Base-by-base conservation (phyloP, 2,329 filamentous ascomycete species). In the Arthrobotrys entomopaga region DNA sequence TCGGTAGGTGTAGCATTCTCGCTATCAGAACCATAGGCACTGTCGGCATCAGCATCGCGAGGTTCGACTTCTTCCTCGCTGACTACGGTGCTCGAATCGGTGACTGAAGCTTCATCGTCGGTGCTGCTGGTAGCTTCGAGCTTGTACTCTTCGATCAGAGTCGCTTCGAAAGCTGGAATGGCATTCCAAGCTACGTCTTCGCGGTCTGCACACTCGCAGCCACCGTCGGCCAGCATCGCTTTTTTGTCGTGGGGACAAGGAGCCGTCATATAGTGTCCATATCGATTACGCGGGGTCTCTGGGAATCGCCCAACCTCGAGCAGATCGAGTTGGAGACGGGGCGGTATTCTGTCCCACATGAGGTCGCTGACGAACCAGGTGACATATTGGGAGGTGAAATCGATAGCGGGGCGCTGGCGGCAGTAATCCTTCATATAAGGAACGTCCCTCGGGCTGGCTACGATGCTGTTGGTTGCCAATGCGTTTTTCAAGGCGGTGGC, bases 351-450 rank as follows among this genome's bases (percentile, higher is more conserved):
- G 10, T 75, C 71, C 71, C 71, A 75, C 64, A 75, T 69, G 16
- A 64, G 46, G 38, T 75, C 71, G n/a, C 46, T 60, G 29, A 75
- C 71, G 34, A 67, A 65, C 64, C 64, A 70, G 11, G 71, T 75
- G 43, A 75, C 65, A 22, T 70, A 61, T 46, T 63, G 61, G 19
- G 57, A 66, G 38, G 48, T 57, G 42, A 75, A 75, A 52, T 70
- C 71, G 60, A 75, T 56, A 43, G 71, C 65, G 42, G 19, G 19
- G 22, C 71, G 64, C 48, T 69, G 61, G 16, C 65, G 64, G 48
- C 61, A 69, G 65, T 50, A 70, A 26, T 75, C 60, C 20, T 65
- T 65, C 71, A 75, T 75, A 20, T 75, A 75, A 42, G 71, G 71
- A 61, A 60, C 71, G 50, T 70, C 59, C 22, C 65, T 43, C 3